Percentiles rank a stretch among this genome's conserved stretches.
These are phyloP conservation scores for Fraxinus latifolia DNA, from an alignment of 305 asterid species.

Conservation along the genomic window DNA sequence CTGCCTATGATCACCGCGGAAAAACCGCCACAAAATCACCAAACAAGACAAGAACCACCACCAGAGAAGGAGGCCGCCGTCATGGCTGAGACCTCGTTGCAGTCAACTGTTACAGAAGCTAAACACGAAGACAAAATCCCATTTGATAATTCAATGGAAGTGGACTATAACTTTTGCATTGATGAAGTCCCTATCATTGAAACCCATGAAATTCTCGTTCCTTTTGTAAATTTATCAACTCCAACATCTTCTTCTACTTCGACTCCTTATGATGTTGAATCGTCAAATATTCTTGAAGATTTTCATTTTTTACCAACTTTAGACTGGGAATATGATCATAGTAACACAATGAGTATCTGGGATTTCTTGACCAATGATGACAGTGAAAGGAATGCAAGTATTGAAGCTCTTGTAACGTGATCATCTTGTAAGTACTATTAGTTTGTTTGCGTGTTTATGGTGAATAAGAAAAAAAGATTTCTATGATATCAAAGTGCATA, in stretches of 20 bases:
- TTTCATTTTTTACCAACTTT: slow-evolving; percentile 30
- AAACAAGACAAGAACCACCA: slow-evolving; percentile 7
- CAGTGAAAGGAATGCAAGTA: slow-evolving; percentile 7
- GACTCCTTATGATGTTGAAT: neutral
- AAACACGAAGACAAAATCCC: slow-evolving; percentile 16
- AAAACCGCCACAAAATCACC: neutral
- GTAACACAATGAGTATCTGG: slow-evolving; percentile 43
- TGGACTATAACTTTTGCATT: slow-evolving; percentile 50
- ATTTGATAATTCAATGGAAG: slow-evolving; percentile 23
- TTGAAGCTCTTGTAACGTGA: slow-evolving; percentile 9
- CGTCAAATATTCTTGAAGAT: slow-evolving; percentile 28
- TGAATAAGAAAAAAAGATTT: neutral
- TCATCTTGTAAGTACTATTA: neutral
- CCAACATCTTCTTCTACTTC: slow-evolving; percentile 15
- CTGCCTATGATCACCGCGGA: slow-evolving; percentile 28
- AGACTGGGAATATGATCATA: slow-evolving; percentile 30
- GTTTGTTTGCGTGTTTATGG: neutral
- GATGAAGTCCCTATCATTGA: slow-evolving; percentile 71
- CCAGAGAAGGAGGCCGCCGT: neutral
- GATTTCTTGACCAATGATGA: slow-evolving; percentile 34
- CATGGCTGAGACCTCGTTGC: slow-evolving; percentile 23
- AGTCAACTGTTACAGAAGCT: slow-evolving; percentile 27
- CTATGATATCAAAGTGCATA: neutral
- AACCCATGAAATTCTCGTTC: slow-evolving; percentile 57
- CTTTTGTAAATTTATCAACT: slow-evolving; percentile 27